Base-by-base conservation (phyloP, 805 yeast species). In the Monosporozyma servazzii region DNA sequence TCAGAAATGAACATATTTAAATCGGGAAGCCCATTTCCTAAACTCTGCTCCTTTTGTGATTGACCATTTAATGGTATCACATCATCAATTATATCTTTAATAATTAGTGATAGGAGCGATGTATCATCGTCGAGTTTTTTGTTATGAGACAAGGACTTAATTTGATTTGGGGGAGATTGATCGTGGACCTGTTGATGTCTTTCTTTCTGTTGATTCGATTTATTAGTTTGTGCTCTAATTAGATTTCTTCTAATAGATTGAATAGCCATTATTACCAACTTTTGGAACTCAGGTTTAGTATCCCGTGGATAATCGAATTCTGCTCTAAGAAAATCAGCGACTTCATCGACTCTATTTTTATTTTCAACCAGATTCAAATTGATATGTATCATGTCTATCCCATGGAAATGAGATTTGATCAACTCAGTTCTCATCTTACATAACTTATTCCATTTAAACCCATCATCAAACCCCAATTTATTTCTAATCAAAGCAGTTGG, bases 181-280 rank as follows among this genome's bases (percentile, higher is more conserved):
- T 21, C n/a, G 11, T 15, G 29, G 5, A 23, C 20, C 11, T 23
- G 1, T 15, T 15, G 9, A 27, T 10, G n/a, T 18, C 2, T 6
- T 45, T 31, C 50, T 44, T 45, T 45, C 51, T 27, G 50, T 46
- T 46, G 46, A 15, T 30, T 39, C 9, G 21, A 37, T 31, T 49
- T 45, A 37, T 64, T 63, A 58, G 75, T 76, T 54, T 73, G 72
- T 7, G 80, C 78, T 56, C 96, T 68, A 62, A 84, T 87, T 53
- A 96, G 75, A 66, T 91, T 91, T 57, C 99, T 74, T 55, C 98
- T 73, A 1, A 87, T 97, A 48, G 95, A 84, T 68, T 91, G 99
- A 27, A 91, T 84, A 1, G 96, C 98, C 9, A 96, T 95, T 37
- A 96, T 74, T 0, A 93, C 97, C 36, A 91, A 74, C 65, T 84